Evolutionary conservation across 176 grass and related monocot genomes (phyloP), one percentile per base, ranked within the genome.

Genomic region (Elaeis guineensis): DNA sequence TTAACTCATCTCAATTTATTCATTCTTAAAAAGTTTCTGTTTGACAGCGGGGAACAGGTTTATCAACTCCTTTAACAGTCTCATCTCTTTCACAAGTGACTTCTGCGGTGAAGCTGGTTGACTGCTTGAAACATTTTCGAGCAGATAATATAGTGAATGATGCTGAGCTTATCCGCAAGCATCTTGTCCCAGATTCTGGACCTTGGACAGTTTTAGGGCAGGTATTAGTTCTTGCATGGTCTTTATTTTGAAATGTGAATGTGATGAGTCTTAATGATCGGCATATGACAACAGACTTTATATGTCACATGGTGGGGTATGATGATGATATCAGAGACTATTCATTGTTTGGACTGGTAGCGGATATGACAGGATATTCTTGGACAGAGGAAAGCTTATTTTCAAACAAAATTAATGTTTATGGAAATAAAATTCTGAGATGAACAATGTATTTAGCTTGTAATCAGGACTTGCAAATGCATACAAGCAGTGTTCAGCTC

Each of bases 91-190:
- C 72, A 2, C 92, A 97, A 88, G 68, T 97, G 30, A 74, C 63
- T 64, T 72, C 84, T 70, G 19, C 92, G 4, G 19, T 22, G 28
- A 73, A 85, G 65, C 75, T 86, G 51, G 81, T 54, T 7, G 75
- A 97, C 11, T 97, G 78, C 58, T 70, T 97, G 64, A 87, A 97
- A 69, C 78, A 97, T 83, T 97, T 97, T 57, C 80, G 92, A 82
- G 92, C 87, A 0, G 87, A 97, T 74, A 97, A 80, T 66, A 97
- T 97, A 72, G 92, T 97, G 30, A 88, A 77, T 58, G 92, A 97
- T 51, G 83, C 92, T 55, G 92, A 97, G 67, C 80, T 85, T 75
- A 91, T 97, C n/a, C 81, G 92, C 49, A 20, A 56, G 50, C 67
- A 17, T 63, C 72, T 97, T 73, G 86, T 85, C 22, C 82, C 82